A percentile compares a stretch with the other conserved stretches of the same genome.
phyloP scores from a whole-genome alignment of 495 filamentous ascomycete genomes.

The Penicilliopsis zonata region DNA sequence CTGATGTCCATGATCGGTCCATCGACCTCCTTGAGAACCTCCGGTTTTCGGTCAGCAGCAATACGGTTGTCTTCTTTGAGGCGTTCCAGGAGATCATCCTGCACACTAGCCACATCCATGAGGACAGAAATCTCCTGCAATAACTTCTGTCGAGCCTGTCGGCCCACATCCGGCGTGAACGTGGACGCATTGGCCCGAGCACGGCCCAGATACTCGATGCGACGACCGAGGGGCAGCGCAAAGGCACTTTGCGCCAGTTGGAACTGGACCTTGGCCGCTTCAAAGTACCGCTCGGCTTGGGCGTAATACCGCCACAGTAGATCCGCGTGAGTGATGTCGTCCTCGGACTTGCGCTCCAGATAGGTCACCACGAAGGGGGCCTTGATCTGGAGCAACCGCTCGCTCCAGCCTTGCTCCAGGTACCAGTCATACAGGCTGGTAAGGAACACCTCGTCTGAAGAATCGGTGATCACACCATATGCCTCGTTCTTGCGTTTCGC shows the following conservation, averaged over 20 bases:
- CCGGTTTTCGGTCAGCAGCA: conserved; percentile 38
- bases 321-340: conserved; percentile 65
- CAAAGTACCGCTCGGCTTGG: conserved; percentile 63
- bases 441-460: conserved; percentile 84
- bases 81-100: conserved; percentile 79
- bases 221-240: conserved; percentile 54
- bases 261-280: conserved; percentile 76
- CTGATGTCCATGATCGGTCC: conserved; percentile 61
- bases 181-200: conserved; percentile 82
- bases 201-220: conserved; percentile 79
- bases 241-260: conserved; percentile 75
- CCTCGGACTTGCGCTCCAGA: conserved; percentile 56
- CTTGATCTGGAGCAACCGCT: conserved; percentile 70
- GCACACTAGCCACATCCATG: conserved; percentile 87
- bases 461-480: conserved; percentile 73
- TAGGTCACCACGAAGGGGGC: conserved; percentile 82
- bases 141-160: conserved; percentile 65
- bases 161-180: conserved; percentile 53
- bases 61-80: conserved; percentile 64
- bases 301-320: conserved; percentile 88
- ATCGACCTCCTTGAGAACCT: conserved; percentile 55
- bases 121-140: conserved; percentile 73
- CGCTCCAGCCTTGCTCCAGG: conserved; percentile 63
- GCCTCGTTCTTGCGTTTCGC: conserved; percentile 76
- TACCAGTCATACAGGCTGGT: conserved; percentile 97